Conservation (phyloP, 2,329 filamentous ascomycete species). For the Talaromyces sp. region DNA sequence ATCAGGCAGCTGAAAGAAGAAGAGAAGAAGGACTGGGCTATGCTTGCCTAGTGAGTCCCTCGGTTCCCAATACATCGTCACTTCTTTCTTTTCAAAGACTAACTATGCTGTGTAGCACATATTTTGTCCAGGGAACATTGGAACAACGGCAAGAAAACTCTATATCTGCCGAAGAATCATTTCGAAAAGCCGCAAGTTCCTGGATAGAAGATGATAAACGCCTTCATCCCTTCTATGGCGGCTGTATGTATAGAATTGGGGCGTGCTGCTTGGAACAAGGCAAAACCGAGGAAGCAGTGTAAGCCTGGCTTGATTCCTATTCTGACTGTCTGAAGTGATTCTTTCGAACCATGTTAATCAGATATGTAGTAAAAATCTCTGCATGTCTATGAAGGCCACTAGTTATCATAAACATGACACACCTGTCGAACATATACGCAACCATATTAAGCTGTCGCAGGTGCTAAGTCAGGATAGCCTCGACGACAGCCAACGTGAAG, state of each 20-base stretch:
- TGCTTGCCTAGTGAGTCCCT: background rate
- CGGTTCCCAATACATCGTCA: background rate
- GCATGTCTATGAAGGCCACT: background rate
- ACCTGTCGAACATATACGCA: slow-evolving; percentile 3
- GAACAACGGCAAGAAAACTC: background rate
- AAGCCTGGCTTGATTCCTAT: background rate
- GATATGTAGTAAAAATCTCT: background rate
- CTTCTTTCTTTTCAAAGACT: background rate
- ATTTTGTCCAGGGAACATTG: background rate
- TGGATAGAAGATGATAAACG: slow-evolving; percentile 1
- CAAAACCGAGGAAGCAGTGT: background rate
- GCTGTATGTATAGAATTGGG: slow-evolving; percentile 2
- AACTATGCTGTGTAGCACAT: background rate
- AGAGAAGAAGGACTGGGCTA: background rate
- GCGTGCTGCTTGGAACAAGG: background rate
- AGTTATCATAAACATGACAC: background rate
- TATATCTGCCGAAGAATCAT: background rate
- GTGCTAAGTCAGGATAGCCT: background rate
- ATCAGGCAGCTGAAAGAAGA: background rate
- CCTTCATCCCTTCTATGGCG: slow-evolving; percentile 1
- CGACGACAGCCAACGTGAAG: background rate
- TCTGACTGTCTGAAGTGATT: background rate
- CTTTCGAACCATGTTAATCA: background rate
- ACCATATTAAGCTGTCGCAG: background rate
- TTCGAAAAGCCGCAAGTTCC: background rate